A percentile compares a stretch with the other conserved stretches of the same genome.
Evolutionary conservation across 192 early-diverging fungal species (phyloP).

Genomic region (Coemansia sp.): DNA sequence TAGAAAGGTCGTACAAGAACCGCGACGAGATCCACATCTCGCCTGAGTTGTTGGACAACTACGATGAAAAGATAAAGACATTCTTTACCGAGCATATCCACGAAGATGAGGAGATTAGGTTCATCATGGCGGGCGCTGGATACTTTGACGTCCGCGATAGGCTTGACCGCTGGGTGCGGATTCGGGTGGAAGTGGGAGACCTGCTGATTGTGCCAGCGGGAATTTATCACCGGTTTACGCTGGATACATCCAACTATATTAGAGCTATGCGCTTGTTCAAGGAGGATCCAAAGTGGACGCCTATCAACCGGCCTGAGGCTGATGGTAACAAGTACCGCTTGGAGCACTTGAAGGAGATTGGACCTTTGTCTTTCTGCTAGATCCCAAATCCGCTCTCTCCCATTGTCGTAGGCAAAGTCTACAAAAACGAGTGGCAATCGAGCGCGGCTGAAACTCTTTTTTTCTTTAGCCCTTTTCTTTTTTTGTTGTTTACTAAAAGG

Average conservation of each 20-base stretch:
- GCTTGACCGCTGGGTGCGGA: constrained; percentile 82
- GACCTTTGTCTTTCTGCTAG: constrained; percentile 8
- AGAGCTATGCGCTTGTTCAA: constrained; percentile 85
- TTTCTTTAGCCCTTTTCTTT: not conserved
- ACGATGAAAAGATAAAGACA: constrained; percentile 90
- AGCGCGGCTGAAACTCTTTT: not conserved
- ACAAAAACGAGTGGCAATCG: not conserved
- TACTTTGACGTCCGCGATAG: constrained; percentile 85
- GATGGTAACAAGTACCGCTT: constrained; percentile 62
- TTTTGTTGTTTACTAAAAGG: constrained; percentile 9
- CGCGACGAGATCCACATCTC: constrained; percentile 88
- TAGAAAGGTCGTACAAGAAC: constrained; percentile 88
- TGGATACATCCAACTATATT: constrained; percentile 85
- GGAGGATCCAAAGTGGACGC: constrained; percentile 83
- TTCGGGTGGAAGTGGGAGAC: constrained; percentile 72
- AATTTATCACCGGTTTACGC: constrained; percentile 95
- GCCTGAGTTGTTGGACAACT: constrained; percentile 77
- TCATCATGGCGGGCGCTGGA: constrained; percentile 85
- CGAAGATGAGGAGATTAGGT: constrained; percentile 98
- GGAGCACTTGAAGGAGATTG: constrained; percentile 53
- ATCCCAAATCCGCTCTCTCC: not conserved
- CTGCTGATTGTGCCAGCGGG: constrained; percentile 92
- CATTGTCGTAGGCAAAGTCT: not conserved
- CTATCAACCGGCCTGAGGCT: constrained; percentile 71
- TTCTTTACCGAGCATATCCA: constrained; percentile 96